Conservation (phyloP, 2,329 filamentous ascomycete species). For the Cytospora leucostoma region DNA sequence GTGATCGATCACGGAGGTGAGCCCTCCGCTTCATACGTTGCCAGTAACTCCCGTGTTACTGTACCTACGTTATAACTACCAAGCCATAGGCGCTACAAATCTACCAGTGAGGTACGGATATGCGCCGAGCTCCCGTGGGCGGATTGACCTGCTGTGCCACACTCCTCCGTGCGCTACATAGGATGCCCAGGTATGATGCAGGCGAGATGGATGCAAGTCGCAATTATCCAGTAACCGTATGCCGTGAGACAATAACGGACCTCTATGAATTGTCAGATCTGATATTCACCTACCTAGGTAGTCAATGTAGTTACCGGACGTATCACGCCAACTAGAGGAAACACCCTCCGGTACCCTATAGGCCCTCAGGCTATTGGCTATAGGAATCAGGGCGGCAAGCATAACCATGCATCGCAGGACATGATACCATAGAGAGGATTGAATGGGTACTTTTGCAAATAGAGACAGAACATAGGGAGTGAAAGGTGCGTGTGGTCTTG, state of each 20-base stretch:
- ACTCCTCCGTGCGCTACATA: neutral
- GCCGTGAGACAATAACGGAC: neutral
- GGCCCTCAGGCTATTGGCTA: neutral
- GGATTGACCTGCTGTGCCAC: neutral
- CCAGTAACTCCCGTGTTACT: neutral
- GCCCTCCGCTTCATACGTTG: no score
- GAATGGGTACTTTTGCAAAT: neutral
- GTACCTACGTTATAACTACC: no score
- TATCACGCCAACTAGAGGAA: neutral
- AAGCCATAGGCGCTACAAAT: neutral
- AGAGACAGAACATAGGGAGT: neutral
- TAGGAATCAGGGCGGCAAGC: neutral
- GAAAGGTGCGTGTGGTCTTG: neutral
- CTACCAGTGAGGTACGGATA: neutral
- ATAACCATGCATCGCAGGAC: neutral
- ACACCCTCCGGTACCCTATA: neutral
- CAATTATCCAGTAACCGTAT: neutral
- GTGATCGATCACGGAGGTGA: neutral
- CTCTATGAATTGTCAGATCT: no score
- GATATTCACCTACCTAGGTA: no score
- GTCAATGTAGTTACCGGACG: no score
- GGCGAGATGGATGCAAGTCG: neutral
- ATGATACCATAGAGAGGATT: neutral
- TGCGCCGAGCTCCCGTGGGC: conserved; percentile 2
- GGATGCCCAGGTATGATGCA: neutral